Conservation (phyloP, 345 rosid genomes). For the Hypericum perforatum region DNA sequence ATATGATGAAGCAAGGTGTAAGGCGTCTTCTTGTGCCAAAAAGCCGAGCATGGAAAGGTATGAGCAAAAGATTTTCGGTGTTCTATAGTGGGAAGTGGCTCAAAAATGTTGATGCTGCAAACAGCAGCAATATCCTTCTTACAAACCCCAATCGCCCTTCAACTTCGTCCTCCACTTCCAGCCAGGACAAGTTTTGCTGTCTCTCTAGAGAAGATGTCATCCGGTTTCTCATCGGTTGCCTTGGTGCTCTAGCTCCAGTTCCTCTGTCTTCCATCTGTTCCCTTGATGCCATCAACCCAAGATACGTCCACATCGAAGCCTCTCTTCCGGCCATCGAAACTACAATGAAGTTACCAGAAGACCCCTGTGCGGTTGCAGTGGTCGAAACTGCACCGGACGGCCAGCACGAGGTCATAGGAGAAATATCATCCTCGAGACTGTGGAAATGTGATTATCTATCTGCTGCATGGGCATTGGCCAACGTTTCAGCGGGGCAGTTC, state of each 20-base stretch:
- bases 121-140: constrained; percentile 31
- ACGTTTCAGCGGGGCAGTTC: constrained; percentile 84
- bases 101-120: constrained; percentile 48
- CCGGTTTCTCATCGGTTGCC: constrained; percentile 89
- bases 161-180: constrained; percentile 43
- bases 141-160: constrained; percentile 40
- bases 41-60: constrained; percentile 74
- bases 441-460: constrained; percentile 94
- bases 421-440: constrained; percentile 80
- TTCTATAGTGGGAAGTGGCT: constrained; percentile 83
- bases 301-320: constrained; percentile 55
- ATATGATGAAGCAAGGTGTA: constrained; percentile 98
- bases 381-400: constrained; percentile 56
- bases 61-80: constrained; percentile 93
- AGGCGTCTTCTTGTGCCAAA: constrained; percentile 80
- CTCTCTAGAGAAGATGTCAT: constrained; percentile 90
- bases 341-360: constrained; percentile 38
- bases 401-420: constrained; percentile 65
- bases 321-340: constrained; percentile 65
- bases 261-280: constrained; percentile 77
- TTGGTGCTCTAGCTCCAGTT: constrained; percentile 91
- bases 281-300: constrained; percentile 56
- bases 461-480: constrained; percentile 94
- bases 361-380: constrained; percentile 72
- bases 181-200: constrained; percentile 75